phyloP scores from a whole-genome alignment of 2,329 filamentous ascomycete genomes.

The Neofusicoccum sp. region DNA sequence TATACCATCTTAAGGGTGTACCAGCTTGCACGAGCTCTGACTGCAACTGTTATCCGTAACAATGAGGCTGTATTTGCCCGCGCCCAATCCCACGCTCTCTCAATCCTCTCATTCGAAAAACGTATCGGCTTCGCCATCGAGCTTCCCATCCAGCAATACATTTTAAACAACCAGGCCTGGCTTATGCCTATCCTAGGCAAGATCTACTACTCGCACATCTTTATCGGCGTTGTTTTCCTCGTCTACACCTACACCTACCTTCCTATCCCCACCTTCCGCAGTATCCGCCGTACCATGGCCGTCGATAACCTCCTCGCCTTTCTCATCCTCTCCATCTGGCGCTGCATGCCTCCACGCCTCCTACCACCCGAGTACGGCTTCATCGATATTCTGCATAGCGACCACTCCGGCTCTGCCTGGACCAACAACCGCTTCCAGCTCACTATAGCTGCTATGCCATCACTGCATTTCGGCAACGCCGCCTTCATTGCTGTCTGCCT shows the following conservation, averaged over 20 bases:
- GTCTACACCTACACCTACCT: conserved; percentile 48
- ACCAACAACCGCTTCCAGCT: conserved; percentile 51
- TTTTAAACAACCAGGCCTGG: conserved; percentile 41
- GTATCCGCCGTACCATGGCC: conserved; percentile 52
- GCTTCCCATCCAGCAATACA: conserved; percentile 42
- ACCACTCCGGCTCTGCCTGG: conserved; percentile 35
- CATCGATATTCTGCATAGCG: conserved; percentile 47
- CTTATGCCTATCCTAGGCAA: conserved; percentile 46
- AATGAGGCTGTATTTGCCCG: conserved; percentile 42
- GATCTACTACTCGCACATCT: conserved; percentile 53
- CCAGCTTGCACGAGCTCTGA: conserved; percentile 48
- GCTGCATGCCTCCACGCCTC: conserved; percentile 54
- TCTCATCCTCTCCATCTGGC: conserved; percentile 50
- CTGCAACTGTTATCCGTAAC: conserved; percentile 45
- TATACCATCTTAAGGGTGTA: conserved; percentile 36
- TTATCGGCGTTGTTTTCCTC: conserved; percentile 50
- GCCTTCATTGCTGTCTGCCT: conserved; percentile 42
- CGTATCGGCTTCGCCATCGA: conserved; percentile 46
- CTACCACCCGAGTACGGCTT: conserved; percentile 52
- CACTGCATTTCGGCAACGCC: conserved; percentile 50
- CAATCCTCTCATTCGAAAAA: conserved; percentile 45
- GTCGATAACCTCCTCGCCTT: conserved; percentile 54
- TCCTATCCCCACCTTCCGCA: conserved; percentile 43
- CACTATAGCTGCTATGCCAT: conserved; percentile 55
- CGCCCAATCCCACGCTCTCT: conserved; percentile 45